phyloP scores from a whole-genome alignment of 2,329 filamentous ascomycete species.

The Fusarium brevicatenulatum region DNA sequence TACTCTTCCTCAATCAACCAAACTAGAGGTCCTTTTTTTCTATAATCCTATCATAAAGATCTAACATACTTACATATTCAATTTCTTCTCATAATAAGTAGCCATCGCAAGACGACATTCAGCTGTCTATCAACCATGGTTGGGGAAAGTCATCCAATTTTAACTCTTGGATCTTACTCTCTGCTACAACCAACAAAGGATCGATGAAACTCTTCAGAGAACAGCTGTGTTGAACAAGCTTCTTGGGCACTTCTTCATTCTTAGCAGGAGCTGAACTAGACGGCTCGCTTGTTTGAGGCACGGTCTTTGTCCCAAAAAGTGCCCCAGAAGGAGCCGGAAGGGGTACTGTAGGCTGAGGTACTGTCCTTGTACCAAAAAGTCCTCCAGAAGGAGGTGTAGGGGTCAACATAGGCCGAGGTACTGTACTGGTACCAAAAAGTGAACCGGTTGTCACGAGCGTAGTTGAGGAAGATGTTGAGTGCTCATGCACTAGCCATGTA shows the following conservation, averaged over 20 bases:
- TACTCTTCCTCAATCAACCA: no score
- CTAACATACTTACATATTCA: no score
- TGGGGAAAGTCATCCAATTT: not conserved
- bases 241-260: not conserved
- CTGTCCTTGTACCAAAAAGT: not conserved
- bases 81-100: not conserved
- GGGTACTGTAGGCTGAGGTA: fast-evolving
- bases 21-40: no score
- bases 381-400: no score
- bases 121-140: not conserved
- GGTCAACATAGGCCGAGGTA: no score
- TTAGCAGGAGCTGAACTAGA: no score
- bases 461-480: not conserved
- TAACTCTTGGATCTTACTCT: not conserved
- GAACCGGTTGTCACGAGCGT: not conserved
- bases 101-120: no score
- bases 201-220: not conserved
- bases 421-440: no score
- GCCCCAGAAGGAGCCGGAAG: fast-evolving
- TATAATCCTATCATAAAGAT: no score
- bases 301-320: fast-evolving
- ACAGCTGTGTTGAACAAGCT: not conserved
- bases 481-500: not conserved
- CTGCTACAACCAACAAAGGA: not conserved
- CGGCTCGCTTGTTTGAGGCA: not conserved